phyloP scores from a whole-genome alignment of 129 eudicot genomes.

The Apium graveolens region DNA sequence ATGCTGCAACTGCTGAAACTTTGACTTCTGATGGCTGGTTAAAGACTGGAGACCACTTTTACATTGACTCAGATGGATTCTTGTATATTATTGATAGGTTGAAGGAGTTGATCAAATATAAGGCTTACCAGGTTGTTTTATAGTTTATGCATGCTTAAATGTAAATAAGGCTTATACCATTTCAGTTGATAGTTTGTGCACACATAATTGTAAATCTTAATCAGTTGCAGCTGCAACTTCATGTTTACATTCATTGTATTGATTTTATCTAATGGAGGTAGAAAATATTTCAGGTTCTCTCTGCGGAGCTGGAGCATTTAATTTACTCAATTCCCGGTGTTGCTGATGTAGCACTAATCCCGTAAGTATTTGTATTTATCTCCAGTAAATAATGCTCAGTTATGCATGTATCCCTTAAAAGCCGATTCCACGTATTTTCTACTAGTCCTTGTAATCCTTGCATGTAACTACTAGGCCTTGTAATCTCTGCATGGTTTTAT shows the following conservation, averaged over 20 bases:
- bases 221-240: constrained; percentile 1
- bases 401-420: neutral
- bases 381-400: neutral
- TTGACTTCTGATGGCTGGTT: too few relatives aligned
- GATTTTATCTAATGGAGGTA: constrained; percentile 12
- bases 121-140: constrained; percentile 58
- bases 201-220: neutral
- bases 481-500: too few relatives aligned
- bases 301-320: constrained; percentile 80
- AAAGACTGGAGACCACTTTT: too few relatives aligned
- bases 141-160: neutral
- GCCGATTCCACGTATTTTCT: neutral
- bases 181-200: too few relatives aligned
- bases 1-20: constrained; percentile 71
- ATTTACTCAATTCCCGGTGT: constrained; percentile 67
- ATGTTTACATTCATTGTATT: neutral
- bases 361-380: constrained; percentile 41
- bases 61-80: constrained; percentile 77
- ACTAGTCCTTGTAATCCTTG: too few relatives aligned
- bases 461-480: too few relatives aligned
- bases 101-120: too few relatives aligned
- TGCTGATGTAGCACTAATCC: constrained; percentile 89
- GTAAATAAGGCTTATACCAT: too few relatives aligned
- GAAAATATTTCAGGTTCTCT: constrained; percentile 61
- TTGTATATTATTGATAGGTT: too few relatives aligned